Evolutionary conservation across 108 stramenopile genomes (phyloP).

Genomic region (Cyclotella sp.): DNA sequence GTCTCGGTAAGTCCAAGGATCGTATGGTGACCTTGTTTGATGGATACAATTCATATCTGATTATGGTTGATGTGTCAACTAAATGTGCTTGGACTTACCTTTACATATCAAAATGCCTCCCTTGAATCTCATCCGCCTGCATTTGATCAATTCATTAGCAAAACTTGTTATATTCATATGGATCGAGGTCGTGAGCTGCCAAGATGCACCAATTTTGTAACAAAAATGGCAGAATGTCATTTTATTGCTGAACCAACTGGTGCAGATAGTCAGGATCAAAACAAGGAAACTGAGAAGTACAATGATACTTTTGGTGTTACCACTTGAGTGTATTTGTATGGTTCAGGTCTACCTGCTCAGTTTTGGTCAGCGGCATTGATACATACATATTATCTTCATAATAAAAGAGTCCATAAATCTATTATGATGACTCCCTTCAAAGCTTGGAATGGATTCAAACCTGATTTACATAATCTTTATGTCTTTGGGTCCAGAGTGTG

Average conservation of each 20-base stretch:
- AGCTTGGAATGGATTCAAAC: neutral
- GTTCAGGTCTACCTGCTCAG: neutral
- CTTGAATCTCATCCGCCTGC: neutral
- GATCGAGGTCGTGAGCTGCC: neutral
- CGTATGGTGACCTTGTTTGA: neutral
- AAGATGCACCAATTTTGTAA: neutral
- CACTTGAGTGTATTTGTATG: neutral
- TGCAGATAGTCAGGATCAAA: no score
- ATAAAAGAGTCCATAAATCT: neutral
- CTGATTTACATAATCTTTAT: neutral
- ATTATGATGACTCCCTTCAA: neutral
- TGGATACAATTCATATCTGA: neutral
- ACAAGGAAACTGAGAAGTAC: no score
- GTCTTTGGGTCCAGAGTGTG: no score
- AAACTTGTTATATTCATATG: neutral
- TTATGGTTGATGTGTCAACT: neutral
- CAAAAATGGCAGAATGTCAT: neutral
- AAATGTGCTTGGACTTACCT: neutral
- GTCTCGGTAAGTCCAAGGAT: neutral
- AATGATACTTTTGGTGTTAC: no score
- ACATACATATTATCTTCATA: neutral
- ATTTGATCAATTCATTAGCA: neutral
- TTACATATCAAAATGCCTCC: neutral
- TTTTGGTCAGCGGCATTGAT: slow-evolving; percentile 1
- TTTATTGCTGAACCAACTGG: neutral